A percentile compares a stretch with the other conserved stretches of the same genome.
phyloP scores from a whole-genome alignment of 768 basidiomycete genomes.

The Mycena filopes region DNA sequence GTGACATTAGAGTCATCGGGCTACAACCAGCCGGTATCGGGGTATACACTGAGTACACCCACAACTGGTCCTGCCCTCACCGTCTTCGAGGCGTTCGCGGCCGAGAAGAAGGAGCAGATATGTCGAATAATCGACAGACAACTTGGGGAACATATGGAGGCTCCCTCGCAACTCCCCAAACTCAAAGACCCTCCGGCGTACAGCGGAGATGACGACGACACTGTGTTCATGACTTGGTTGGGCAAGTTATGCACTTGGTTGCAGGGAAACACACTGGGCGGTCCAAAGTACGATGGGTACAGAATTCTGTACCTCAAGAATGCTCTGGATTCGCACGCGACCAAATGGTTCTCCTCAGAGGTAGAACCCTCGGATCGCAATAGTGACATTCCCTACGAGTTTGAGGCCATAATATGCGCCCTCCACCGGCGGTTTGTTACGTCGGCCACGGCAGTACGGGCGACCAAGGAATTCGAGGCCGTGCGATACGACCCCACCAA shows the following conservation, averaged over 20 bases:
- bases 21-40: not conserved
- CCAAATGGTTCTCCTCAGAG: not conserved
- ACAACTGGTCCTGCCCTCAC: not conserved
- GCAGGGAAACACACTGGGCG: not conserved
- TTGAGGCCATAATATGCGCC: too few relatives aligned
- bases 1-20: not conserved
- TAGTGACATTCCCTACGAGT: too few relatives aligned
- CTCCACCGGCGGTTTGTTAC: too few relatives aligned
- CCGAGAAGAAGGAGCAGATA: not conserved
- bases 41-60: not conserved
- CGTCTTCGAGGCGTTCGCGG: not conserved
- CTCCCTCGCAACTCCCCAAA: not conserved
- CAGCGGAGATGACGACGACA: constrained; percentile 1
- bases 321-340: not conserved
- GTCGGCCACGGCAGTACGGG: too few relatives aligned
- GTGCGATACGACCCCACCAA: not conserved
- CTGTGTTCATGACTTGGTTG: constrained; percentile 1
- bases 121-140: not conserved
- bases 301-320: too few relatives aligned
- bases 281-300: too few relatives aligned
- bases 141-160: not conserved
- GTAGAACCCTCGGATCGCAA: not conserved
- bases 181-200: not conserved
- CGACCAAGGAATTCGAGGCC: too few relatives aligned
- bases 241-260: not conserved